Evolutionary conservation across 768 basidiomycete species (phyloP), one percentile per base, ranked within the genome.

Genomic region (Trametes villosa): DNA sequence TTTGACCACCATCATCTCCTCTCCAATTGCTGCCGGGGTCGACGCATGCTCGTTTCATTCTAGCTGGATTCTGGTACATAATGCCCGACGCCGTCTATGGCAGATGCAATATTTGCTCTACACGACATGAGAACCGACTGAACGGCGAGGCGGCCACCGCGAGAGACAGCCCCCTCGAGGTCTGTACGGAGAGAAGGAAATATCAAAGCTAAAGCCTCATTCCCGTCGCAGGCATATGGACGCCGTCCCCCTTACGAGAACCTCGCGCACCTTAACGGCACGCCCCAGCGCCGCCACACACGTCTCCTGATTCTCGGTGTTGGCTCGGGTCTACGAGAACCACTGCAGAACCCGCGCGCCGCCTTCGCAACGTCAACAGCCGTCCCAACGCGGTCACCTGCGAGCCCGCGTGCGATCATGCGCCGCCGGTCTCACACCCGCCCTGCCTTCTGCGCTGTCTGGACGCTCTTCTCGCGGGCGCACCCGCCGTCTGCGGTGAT

Each of bases 291-390:
- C 22, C 20, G 34, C 41, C 15, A 15, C 34, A 18, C 38, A 41
- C 56, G 18, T 26, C 27, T 15, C 29, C 4, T 13, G n/a, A 9
- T 13, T 11, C 34, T 38, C 56, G 56, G 56, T 48, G 45, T 49
- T 57, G 47, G 27, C 47, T 57, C 56, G 56, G 56, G 48, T 41
- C 56, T 49, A 40, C 30, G n/a, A n/a, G n/a, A n/a, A n/a, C n/a
- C n/a, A n/a, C n/a, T n/a, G n/a, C 56, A 46, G 50, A 57, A 36
- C 45, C n/a, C 47, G 20, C 12, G 36, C n/a, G 18, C 29, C 31
- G 22, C 29, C 15, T 42, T 34, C 18, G 7, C 34, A n/a, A n/a
- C n/a, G n/a, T n/a, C 56, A 29, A 50, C 26, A 29, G 24, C 56
- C 38, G 30, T 17, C 47, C 56, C 38, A 31, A 57, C 47, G 20